Percentiles rank a stretch among this genome's conserved stretches.
Conservation (phyloP, 176 grass and related monocot species). For the Rhynchospora tenuis region DNA sequence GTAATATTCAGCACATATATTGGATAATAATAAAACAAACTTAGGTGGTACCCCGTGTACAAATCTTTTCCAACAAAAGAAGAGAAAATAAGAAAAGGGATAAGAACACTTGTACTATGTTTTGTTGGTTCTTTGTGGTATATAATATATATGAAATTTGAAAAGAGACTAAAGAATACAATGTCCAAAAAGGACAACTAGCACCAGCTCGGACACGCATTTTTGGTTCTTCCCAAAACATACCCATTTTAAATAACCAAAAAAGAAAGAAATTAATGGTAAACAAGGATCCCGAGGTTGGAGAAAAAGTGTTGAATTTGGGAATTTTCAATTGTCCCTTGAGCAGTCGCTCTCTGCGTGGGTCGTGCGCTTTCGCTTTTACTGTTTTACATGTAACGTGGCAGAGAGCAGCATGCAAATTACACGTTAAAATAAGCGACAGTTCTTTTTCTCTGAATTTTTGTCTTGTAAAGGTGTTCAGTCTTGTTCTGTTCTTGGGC, state of each 20-base stretch:
- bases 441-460: conserved; percentile 1
- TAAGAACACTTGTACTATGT: not conserved
- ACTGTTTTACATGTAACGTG: conserved; percentile 9
- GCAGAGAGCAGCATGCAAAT: not conserved
- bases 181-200: not conserved
- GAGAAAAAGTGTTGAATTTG: conserved; percentile 14
- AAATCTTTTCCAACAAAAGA: no score
- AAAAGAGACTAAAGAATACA: conserved; percentile 4
- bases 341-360: conserved; percentile 14
- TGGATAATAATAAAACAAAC: not conserved
- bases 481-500: not conserved
- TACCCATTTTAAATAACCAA: not conserved
- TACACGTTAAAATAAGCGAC: not conserved
- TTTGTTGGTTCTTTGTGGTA: not conserved
- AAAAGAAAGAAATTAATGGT: not conserved
- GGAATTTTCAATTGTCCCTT: conserved; percentile 18
- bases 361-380: conserved; percentile 9
- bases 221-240: conserved; percentile 5
- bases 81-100: no score
- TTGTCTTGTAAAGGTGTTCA: not conserved
- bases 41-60: no score
- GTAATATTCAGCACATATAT: not conserved
- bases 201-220: not conserved
- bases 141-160: not conserved
- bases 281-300: conserved; percentile 12